These are phyloP conservation scores for Theileria annulata DNA, from an alignment of 169 alveolate species.

Conservation along the genomic window DNA sequence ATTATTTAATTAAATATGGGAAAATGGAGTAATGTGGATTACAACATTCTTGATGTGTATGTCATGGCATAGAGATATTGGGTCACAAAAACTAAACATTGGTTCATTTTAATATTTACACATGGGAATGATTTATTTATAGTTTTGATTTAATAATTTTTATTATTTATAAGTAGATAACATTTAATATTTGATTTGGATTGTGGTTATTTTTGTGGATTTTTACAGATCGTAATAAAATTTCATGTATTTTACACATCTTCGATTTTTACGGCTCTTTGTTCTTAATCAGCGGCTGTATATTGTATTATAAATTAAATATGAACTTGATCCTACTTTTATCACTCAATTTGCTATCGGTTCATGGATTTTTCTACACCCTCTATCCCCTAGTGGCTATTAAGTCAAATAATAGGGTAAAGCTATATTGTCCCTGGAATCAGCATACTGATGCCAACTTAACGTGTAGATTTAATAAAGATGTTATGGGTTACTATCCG, in stretches of 20 bases:
- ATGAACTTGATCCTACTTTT: neutral
- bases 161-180: too few relatives aligned
- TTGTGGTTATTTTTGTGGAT: neutral
- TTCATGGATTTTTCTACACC: slow-evolving; percentile 1
- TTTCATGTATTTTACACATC: neutral
- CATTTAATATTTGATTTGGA: neutral
- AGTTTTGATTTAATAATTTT: neutral
- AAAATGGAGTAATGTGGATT: neutral
- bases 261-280: neutral
- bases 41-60: neutral
- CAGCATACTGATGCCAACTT: neutral
- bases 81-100: neutral
- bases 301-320: neutral
- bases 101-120: neutral
- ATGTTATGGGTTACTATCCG: neutral
- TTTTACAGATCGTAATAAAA: neutral
- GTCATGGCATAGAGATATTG: neutral
- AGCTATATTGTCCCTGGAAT: slow-evolving; percentile 3
- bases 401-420: neutral
- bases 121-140: neutral
- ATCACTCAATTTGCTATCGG: neutral
- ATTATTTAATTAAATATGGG: neutral
- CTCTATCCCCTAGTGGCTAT: neutral
- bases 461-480: neutral
- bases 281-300: neutral